Conservation (phyloP, 75 land plant genomes). For the Pinus taeda region DNA sequence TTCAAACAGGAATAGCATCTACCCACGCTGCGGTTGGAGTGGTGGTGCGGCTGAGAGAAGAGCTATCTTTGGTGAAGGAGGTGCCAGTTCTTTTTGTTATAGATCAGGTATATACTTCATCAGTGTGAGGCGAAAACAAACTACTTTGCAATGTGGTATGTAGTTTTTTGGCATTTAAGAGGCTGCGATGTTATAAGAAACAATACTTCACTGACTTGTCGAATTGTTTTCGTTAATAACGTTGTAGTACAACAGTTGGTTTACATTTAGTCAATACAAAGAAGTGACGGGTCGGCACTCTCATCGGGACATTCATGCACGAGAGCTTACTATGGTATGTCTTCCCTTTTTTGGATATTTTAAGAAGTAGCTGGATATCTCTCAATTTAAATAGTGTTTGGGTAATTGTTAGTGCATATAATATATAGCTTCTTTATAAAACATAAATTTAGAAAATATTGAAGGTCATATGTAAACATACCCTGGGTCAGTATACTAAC, state of each 20-base stretch:
- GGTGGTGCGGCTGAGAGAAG: conserved; percentile 85
- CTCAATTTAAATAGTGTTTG: no score
- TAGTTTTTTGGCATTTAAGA: neutral
- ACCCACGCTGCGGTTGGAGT: conserved; percentile 87
- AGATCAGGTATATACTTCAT: conserved; percentile 64
- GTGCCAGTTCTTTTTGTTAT: conserved; percentile 88
- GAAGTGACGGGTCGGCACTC: conserved; percentile 48
- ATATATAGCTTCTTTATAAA: no score
- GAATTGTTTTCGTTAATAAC: neutral
- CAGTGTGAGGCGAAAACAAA: no score
- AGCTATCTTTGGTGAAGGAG: conserved; percentile 82
- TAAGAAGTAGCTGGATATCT: no score
- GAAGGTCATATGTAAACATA: no score
- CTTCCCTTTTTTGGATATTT: neutral
- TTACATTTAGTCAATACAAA: conserved; percentile 82
- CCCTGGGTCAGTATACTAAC: no score
- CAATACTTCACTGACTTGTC: neutral
- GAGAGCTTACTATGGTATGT: conserved; percentile 81
- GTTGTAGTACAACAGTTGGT: conserved; percentile 94
- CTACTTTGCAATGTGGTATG: neutral
- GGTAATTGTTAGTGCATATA: no score
- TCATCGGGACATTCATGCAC: conserved; percentile 72
- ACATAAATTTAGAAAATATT: no score
- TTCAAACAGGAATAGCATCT: conserved; percentile 72
- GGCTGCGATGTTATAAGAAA: neutral